Evolutionary conservation across 208 protist genomes (phyloP).

Genomic region (Crithidia sp.): DNA sequence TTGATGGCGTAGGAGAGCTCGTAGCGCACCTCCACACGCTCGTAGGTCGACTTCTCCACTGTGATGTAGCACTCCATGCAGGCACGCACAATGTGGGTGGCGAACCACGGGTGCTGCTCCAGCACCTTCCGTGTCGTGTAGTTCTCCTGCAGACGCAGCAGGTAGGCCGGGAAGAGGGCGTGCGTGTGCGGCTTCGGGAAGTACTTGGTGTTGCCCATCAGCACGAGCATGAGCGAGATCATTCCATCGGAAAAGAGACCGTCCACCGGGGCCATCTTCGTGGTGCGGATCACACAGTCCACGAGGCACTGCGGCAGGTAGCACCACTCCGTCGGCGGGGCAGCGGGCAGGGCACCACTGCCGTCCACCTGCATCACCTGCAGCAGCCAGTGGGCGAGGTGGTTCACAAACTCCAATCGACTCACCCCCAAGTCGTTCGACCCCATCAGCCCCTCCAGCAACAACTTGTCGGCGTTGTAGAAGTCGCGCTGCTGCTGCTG

Average conservation of each 20-base stretch:
- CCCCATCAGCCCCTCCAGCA: conserved; percentile 71
- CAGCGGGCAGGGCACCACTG: conserved; percentile 51
- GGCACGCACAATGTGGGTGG: conserved; percentile 70
- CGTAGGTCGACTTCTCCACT: conserved; percentile 88
- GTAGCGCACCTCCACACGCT: conserved; percentile 85
- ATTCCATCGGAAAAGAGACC: conserved; percentile 64
- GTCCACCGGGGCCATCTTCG: conserved; percentile 62
- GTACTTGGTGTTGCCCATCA: conserved; percentile 92
- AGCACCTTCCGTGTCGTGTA: conserved; percentile 53
- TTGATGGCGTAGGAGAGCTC: conserved; percentile 83
- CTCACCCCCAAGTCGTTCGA: conserved; percentile 42
- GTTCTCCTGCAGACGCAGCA: conserved; percentile 66
- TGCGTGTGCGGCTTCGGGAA: conserved; percentile 93
- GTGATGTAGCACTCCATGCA: conserved; percentile 92
- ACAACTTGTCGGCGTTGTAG: conserved; percentile 53
- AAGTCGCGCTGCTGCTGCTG: conserved; percentile 49
- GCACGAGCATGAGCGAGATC: conserved; percentile 82
- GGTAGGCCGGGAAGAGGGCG: conserved; percentile 78
- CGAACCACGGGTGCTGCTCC: conserved; percentile 84
- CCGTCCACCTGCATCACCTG: conserved; percentile 59
- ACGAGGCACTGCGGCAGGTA: conserved; percentile 88
- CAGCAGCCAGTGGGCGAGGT: conserved; percentile 81
- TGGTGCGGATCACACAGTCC: conserved; percentile 73
- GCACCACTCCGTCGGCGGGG: conserved; percentile 67
- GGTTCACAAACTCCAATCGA: conserved; percentile 74